These are phyloP conservation scores for Torrubiellomyces zombiae DNA, from an alignment of 2,329 filamentous ascomycete species.

Conservation along the genomic window DNA sequence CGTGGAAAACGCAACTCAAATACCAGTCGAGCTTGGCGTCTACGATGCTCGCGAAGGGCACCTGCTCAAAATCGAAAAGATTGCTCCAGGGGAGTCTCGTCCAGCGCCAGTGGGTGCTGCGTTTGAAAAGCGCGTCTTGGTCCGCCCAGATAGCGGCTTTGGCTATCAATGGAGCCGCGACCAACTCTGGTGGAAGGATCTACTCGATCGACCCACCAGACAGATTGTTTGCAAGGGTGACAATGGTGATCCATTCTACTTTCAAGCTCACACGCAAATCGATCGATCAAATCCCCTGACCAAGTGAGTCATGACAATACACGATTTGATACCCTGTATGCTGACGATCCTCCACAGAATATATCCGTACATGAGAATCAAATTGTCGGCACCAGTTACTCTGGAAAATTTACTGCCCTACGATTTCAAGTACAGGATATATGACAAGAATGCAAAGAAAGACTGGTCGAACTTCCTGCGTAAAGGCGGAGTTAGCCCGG, in stretches of 20 bases:
- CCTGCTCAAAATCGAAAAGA: constrained; percentile 93
- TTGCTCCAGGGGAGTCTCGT: constrained; percentile 75
- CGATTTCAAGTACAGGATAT: constrained; percentile 98
- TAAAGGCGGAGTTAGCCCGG: constrained; percentile 90
- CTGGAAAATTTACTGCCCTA: constrained; percentile 90
- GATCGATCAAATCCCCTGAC: constrained; percentile 72
- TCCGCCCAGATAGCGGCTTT: constrained; percentile 89
- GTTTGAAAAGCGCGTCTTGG: constrained; percentile 71
- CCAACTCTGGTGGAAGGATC: constrained; percentile 79
- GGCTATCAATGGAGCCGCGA: constrained; percentile 92
- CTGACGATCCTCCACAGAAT: constrained; percentile 27
- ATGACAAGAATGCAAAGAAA: constrained; percentile 95
- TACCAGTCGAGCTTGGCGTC: constrained; percentile 83
- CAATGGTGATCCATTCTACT: constrained; percentile 81
- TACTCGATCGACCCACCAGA: constrained; percentile 68
- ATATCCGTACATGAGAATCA: constrained; percentile 90
- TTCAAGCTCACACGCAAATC: constrained; percentile 79
- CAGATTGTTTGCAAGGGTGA: constrained; percentile 84
- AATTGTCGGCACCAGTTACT: constrained; percentile 81
- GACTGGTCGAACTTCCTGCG: constrained; percentile 98
- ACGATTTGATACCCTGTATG: too few species aligned
- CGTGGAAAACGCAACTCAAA: constrained; percentile 92
- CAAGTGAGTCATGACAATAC: constrained; percentile 33
- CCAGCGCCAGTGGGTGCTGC: constrained; percentile 86
- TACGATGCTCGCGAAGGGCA: constrained; percentile 78